Conservation (phyloP, 306 rosid species). For the Dalbergia oliveri region DNA sequence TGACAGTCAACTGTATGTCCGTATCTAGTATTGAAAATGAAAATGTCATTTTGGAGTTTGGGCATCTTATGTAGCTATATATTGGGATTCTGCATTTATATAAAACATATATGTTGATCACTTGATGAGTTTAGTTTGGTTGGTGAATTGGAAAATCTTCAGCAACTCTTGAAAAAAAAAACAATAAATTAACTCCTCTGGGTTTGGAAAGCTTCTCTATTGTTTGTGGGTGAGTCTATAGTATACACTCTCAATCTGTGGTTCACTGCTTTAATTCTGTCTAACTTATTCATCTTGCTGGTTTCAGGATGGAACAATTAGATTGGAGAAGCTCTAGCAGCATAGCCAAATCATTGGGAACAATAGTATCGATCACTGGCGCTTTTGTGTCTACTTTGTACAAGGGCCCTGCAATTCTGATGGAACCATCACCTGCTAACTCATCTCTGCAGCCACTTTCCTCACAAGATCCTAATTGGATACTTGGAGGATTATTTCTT, state of each 20-base stretch:
- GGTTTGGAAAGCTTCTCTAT: conserved; percentile 18
- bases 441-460: conserved; percentile 48
- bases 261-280: conserved; percentile 3
- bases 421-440: conserved; percentile 48
- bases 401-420: conserved; percentile 75
- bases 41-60: conserved; percentile 35
- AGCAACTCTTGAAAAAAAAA: not conserved
- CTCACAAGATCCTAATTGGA: conserved; percentile 67
- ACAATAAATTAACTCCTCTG: not conserved
- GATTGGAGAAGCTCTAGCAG: conserved; percentile 66
- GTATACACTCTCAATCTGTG: conserved; percentile 1
- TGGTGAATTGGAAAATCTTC: conserved; percentile 22
- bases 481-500: conserved; percentile 71
- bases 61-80: not conserved
- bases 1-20: not conserved
- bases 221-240: not conserved
- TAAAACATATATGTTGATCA: conserved; percentile 14
- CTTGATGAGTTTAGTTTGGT: conserved; percentile 1
- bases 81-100: not conserved
- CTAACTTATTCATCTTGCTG: conserved; percentile 43
- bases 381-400: conserved; percentile 82
- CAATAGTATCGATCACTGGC: conserved; percentile 75
- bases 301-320: conserved; percentile 78
- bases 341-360: conserved; percentile 74
- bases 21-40: conserved; percentile 32